These are phyloP conservation scores for Apiotrichum mycotoxinovorans DNA, from an alignment of 1,284 basidiomycete species.

Conservation along the genomic window DNA sequence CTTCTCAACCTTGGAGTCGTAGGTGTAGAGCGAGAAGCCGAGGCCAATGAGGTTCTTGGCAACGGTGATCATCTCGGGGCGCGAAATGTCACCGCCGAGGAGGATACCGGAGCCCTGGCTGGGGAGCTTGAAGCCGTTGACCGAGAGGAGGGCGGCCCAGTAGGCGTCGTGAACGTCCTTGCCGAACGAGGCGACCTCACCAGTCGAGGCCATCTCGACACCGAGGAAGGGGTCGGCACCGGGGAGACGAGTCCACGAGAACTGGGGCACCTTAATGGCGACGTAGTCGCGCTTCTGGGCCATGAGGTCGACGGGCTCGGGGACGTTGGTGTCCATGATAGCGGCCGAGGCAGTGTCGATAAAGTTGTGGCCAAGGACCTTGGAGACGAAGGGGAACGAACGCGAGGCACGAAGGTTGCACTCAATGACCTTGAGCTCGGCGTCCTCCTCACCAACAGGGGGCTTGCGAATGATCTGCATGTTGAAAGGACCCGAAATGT, in stretches of 20 bases:
- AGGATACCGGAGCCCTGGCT: conserved; percentile 55
- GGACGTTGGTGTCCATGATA: conserved; percentile 79
- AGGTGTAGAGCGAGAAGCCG: conserved; percentile 81
- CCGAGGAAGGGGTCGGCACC: conserved; percentile 92
- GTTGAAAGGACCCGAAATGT: conserved; percentile 98
- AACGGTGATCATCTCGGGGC: conserved; percentile 68
- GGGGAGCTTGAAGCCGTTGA: conserved; percentile 65
- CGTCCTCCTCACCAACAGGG: conserved; percentile 56
- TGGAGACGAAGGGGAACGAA: conserved; percentile 98
- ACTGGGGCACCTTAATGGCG: conserved; percentile 96
- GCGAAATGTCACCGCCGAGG: conserved; percentile 75
- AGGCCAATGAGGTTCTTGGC: conserved; percentile 94
- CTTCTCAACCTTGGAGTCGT: conserved; percentile 80
- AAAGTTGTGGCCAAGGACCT: conserved; percentile 95
- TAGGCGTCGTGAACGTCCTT: conserved; percentile 93
- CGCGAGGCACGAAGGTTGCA: conserved; percentile 97
- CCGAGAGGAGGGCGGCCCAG: conserved; percentile 88
- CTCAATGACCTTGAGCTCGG: conserved; percentile 92
- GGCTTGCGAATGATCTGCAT: conserved; percentile 98
- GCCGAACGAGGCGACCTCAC: conserved; percentile 97
- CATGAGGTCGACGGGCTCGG: conserved; percentile 93
- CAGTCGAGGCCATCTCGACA: conserved; percentile 98
- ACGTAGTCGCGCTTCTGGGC: conserved; percentile 83
- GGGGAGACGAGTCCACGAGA: conserved; percentile 91
- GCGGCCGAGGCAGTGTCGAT: conserved; percentile 92